Evolutionary conservation across 495 filamentous ascomycete species (phyloP).

Genomic region (Hyaloscypha finlandica): DNA sequence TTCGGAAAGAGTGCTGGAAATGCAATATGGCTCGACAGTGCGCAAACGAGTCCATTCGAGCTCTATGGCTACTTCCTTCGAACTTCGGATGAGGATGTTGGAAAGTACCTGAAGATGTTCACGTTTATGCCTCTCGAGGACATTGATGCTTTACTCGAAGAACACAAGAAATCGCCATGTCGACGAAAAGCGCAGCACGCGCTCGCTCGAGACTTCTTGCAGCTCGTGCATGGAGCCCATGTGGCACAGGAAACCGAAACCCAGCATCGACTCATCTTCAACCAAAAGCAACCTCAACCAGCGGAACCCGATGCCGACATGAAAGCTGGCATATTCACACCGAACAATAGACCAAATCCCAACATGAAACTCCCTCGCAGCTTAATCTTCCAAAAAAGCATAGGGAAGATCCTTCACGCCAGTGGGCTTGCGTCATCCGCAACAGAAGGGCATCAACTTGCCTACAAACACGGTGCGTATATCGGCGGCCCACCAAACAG

Average conservation of each 20-base stretch:
- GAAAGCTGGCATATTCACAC: constrained; percentile 20
- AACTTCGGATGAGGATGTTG: constrained; percentile 77
- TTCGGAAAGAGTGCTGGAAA: constrained; percentile 96
- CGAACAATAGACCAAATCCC: constrained; percentile 36
- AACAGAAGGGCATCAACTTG: constrained; percentile 66
- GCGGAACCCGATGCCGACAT: constrained; percentile 3
- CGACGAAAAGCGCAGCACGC: constrained; percentile 77
- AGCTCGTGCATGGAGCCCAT: constrained; percentile 70
- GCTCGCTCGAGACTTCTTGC: constrained; percentile 77
- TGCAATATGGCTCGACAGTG: constrained; percentile 87
- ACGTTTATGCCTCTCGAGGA: constrained; percentile 76
- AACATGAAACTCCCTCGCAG: constrained; percentile 68
- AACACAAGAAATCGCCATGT: constrained; percentile 65
- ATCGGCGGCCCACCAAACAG: constrained; percentile 62
- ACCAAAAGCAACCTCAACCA: constrained; percentile 24
- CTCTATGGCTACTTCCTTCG: constrained; percentile 86
- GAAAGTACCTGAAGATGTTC: constrained; percentile 82
- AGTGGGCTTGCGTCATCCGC: constrained; percentile 66
- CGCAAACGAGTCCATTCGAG: constrained; percentile 79
- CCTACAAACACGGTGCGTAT: constrained; percentile 59
- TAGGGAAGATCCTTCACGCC: constrained; percentile 65
- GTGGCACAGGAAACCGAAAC: constrained; percentile 56
- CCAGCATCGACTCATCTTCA: constrained; percentile 61
- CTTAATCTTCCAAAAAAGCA: constrained; percentile 60
- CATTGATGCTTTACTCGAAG: constrained; percentile 63